A percentile compares a stretch with the other conserved stretches of the same genome.
These are phyloP conservation scores for Biscutella auriculata DNA, from an alignment of 441 rosid genomes.

Conservation along the genomic window DNA sequence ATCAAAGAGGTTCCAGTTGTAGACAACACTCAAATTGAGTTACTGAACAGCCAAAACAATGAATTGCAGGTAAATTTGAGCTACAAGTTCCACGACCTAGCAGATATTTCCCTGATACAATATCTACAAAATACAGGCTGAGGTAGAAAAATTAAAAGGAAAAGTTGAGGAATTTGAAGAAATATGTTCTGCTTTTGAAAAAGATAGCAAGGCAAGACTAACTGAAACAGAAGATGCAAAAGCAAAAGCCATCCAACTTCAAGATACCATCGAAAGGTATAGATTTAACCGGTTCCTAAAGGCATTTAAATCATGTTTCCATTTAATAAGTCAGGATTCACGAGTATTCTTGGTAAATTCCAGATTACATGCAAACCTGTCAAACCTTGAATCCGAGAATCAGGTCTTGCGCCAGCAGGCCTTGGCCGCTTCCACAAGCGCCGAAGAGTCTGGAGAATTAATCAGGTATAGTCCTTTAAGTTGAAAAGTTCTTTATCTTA, in stretches of 20 bases:
- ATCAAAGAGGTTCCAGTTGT: conserved; percentile 54
- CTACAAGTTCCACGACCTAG: neutral
- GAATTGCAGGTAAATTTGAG: conserved; percentile 37
- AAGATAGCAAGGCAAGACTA: conserved; percentile 29
- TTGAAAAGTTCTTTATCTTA: neutral
- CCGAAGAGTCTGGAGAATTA: conserved; percentile 34
- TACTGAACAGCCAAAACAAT: conserved; percentile 30
- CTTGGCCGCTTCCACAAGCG: conserved; percentile 32
- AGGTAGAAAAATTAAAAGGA: conserved; percentile 26
- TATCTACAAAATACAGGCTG: conserved; percentile 25
- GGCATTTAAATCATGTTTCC: conserved; percentile 6
- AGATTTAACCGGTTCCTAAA: neutral
- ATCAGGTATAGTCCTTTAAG: conserved; percentile 20
- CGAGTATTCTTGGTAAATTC: conserved; percentile 13
- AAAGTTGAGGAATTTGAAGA: conserved; percentile 37
- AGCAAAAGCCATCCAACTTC: conserved; percentile 32
- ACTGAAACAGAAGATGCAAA: conserved; percentile 43
- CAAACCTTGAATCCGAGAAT: conserved; percentile 63
- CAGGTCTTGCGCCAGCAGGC: conserved; percentile 68
- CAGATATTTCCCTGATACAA: conserved; percentile 6
- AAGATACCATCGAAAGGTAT: conserved; percentile 39
- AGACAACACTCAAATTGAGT: conserved; percentile 39
- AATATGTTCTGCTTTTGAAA: conserved; percentile 29
- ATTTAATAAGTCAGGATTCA: conserved; percentile 1
- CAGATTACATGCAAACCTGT: conserved; percentile 43